Conservation (phyloP, 1,284 basidiomycete genomes). For the Puccinia hordei region DNA sequence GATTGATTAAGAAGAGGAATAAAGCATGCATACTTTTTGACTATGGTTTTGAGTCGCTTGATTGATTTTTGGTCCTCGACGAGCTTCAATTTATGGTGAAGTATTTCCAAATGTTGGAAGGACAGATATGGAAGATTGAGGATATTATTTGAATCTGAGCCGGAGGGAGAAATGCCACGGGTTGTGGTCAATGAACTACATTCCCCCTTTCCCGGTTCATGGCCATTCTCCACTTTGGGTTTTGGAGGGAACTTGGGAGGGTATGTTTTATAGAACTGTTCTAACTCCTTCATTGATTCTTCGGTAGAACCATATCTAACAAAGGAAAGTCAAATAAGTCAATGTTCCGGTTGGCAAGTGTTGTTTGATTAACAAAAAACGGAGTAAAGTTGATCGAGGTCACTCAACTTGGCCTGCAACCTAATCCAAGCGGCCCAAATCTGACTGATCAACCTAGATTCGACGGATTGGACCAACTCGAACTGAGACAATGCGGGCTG, state of each 20-base stretch:
- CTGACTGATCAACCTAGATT: conserved; percentile 48
- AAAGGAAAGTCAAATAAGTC: neutral
- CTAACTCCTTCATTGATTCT: conserved; percentile 43
- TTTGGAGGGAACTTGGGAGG: conserved; percentile 7
- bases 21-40: conserved; percentile 41
- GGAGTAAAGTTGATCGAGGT: neutral
- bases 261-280: conserved; percentile 32
- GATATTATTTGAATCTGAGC: neutral
- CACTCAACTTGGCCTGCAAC: conserved; percentile 49
- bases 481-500: neutral
- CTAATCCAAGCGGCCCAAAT: conserved; percentile 51
- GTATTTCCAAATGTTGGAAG: conserved; percentile 46
- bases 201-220: neutral
- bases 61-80: conserved; percentile 21
- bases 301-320: conserved; percentile 33
- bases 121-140: conserved; percentile 30
- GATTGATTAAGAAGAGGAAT: neutral
- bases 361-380: neutral
- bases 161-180: too few species aligned
- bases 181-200: neutral
- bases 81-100: conserved; percentile 43
- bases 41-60: conserved; percentile 17
- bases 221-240: neutral
- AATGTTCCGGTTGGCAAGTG: neutral
- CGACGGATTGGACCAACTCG: conserved; percentile 46